phyloP scores from a whole-genome alignment of 805 yeast species.

The Wickerhamomyces kurtzmanii region DNA sequence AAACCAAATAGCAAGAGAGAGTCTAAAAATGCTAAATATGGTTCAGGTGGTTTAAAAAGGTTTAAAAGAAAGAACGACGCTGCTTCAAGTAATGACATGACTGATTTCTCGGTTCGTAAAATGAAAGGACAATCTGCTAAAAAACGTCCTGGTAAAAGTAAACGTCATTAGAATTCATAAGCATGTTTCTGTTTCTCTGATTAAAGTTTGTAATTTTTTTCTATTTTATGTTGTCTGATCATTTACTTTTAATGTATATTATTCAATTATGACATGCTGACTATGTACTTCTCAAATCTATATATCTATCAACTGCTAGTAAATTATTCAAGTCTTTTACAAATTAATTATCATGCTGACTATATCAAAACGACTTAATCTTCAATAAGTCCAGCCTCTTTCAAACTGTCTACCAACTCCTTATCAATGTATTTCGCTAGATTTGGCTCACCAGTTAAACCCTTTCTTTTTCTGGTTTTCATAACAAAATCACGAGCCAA shows the following conservation, averaged over 20 bases:
- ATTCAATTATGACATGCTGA: no score
- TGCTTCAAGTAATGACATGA: slow-evolving; percentile 57
- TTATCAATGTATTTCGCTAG: slow-evolving; percentile 58
- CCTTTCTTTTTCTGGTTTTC: slow-evolving; percentile 86
- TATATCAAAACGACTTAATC: no score
- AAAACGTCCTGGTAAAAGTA: slow-evolving; percentile 46
- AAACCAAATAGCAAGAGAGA: slow-evolving; percentile 56
- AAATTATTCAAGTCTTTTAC: no score
- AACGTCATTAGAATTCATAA: slow-evolving; percentile 22
- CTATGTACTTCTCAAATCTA: no score
- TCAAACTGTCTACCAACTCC: slow-evolving; percentile 43
- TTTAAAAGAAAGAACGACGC: slow-evolving; percentile 66
- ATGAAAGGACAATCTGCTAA: slow-evolving; percentile 36
- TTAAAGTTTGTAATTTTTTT: no score
- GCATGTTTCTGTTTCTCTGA: no score
- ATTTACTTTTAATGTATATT: no score
- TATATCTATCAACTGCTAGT: no score
- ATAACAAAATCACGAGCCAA: slow-evolving; percentile 83
- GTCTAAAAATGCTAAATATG: slow-evolving; percentile 68
- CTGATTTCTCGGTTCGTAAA: slow-evolving; percentile 42
- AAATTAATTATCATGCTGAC: no score
- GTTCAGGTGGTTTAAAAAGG: slow-evolving; percentile 72
- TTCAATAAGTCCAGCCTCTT: slow-evolving; percentile 42
- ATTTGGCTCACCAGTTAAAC: slow-evolving; percentile 64
- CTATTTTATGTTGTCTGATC: no score